Evolutionary conservation across 2,329 filamentous ascomycete species (phyloP).

Genomic region (Microdochium nivale): DNA sequence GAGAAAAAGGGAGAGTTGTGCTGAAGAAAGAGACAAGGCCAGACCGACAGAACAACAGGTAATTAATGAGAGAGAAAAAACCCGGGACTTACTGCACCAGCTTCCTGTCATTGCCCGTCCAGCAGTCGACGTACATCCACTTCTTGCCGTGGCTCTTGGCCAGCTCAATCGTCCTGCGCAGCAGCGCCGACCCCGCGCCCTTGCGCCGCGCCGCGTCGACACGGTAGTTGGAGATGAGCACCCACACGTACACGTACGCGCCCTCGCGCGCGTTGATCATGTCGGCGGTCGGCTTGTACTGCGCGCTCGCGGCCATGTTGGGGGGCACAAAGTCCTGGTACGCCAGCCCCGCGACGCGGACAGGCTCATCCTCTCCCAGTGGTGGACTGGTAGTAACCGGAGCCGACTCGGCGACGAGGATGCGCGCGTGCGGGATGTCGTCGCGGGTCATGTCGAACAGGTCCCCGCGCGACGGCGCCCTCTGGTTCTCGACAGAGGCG

Average conservation of each 20-base stretch:
- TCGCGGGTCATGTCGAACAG: not conserved
- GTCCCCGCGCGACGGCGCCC: not conserved
- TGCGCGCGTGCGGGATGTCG: not conserved
- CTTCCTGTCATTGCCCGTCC: not conserved
- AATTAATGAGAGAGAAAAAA: not conserved
- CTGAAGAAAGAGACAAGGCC: no score
- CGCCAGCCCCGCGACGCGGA: not conserved
- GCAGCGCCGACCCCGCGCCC: not conserved
- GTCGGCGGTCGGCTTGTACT: not conserved
- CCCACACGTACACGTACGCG: not conserved
- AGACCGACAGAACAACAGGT: not conserved
- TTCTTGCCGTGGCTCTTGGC: not conserved
- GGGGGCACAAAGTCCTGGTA: not conserved
- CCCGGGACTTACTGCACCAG: not conserved
- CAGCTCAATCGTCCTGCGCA: not conserved
- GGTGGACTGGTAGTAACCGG: no score
- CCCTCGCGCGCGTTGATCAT: not conserved
- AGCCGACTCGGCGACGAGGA: not conserved
- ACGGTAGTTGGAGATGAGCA: not conserved
- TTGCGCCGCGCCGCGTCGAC: not conserved
- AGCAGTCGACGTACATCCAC: not conserved
- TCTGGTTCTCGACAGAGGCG: not conserved
- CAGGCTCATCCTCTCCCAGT: not conserved
- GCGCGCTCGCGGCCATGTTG: not conserved
- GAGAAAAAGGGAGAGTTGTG: no score